Base-by-base conservation (phyloP, 2,329 filamentous ascomycete species). In the Bipolaris gigantea region DNA sequence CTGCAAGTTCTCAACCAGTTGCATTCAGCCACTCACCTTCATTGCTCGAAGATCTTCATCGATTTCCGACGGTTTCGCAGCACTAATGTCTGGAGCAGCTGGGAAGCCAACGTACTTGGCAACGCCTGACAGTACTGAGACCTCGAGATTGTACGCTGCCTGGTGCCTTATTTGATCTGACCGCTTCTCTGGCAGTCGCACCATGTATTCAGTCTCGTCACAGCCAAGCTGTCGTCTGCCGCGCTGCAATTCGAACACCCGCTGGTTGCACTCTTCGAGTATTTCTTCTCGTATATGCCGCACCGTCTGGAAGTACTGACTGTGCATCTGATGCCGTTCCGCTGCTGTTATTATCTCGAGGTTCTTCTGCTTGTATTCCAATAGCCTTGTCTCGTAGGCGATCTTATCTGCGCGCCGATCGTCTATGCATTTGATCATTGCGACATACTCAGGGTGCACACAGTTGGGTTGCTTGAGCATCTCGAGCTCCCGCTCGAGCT, bases 41-140 rank as follows among this genome's bases (percentile, higher is more conserved):
- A 99, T 97, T 63, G 89, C 89, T 72, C 89, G 87, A 60, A 97
- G 80, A 76, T 99, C 94, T 45, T 93, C 88, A 50, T 96, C 90
- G 42, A 94, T 76, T 68, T 97, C 91, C 10, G 83, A 79, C 19
- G 83, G 75, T 34, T 88, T 87, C 23, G 90, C 89, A 38, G 89
- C 83, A 53, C 81, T 81, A 75, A 99, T 88, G 32, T 89, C 83
- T 18, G 94, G 94, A n/a, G 92, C 94, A 30, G 93, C 92, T 33
- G 94, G 94, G 76, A 99, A 99, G 21, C 94, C 94, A 67, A 96
- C 87, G 72, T 97, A 92, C 76, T 97, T 97, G 33, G 93, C 92
- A 47, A 97, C 82, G 34, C 93, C 93, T 5, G 92, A 88, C 53
- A 99, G 79, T 25, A 97, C 85, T 0, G 92, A 96, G 4, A 99